Conservation (phyloP, 1,284 basidiomycete species). For the Puccinia triticina region DNA sequence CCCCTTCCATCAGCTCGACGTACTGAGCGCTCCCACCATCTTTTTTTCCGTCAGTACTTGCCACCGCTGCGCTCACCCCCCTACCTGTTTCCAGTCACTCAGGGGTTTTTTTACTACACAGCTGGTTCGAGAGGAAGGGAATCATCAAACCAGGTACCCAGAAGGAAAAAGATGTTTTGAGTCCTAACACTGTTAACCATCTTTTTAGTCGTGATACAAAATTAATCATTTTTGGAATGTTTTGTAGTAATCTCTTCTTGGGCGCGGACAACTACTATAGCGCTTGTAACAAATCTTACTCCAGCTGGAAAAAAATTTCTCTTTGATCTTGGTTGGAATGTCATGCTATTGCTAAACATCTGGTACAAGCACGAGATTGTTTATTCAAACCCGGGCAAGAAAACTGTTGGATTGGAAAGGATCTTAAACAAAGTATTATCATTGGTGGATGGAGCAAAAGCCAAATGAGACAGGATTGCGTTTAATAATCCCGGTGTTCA, state of each 20-base stretch:
- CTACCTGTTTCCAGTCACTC: constrained; percentile 61
- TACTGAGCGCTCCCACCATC: too few relatives aligned
- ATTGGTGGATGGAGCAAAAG: constrained; percentile 76
- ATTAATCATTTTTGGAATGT: background rate
- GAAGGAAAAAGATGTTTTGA: constrained; percentile 44
- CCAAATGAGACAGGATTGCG: constrained; percentile 33
- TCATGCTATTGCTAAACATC: constrained; percentile 56
- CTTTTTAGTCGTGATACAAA: background rate
- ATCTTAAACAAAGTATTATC: constrained; percentile 74
- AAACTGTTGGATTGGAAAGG: constrained; percentile 68
- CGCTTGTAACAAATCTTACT: constrained; percentile 25
- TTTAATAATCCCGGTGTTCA: background rate
- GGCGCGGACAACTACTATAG: too few relatives aligned
- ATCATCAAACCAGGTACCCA: constrained; percentile 37
- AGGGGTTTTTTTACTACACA: constrained; percentile 75
- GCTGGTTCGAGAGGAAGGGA: constrained; percentile 59
- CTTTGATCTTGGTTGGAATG: constrained; percentile 56
- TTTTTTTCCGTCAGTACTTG: constrained; percentile 72
- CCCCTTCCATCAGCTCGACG: too few relatives aligned
- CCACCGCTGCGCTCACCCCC: constrained; percentile 67
- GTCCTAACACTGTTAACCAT: background rate
- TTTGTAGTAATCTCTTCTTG: constrained; percentile 44
- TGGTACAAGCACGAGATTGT: constrained; percentile 52
- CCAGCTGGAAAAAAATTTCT: constrained; percentile 24
- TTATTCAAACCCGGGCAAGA: constrained; percentile 45